Base-by-base conservation (phyloP, 169 alveolate species). In the Plasmodium berghei region DNA sequence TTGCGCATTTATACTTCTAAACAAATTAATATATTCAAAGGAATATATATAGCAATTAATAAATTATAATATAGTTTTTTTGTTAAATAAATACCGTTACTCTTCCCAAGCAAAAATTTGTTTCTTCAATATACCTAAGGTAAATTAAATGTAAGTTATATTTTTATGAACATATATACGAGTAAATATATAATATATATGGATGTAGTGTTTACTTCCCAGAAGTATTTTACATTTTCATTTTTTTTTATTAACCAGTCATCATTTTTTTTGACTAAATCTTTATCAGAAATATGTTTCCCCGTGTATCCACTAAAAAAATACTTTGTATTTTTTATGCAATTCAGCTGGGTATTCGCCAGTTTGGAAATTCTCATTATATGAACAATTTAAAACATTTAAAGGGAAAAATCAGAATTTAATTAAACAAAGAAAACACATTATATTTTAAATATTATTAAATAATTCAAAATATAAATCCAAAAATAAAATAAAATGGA, bases 101-200 rank as follows among this genome's bases (percentile, higher is more conserved):
- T 87, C 96, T 95, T 26, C 98, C 98, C 28, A 96, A 92, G 88
- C 98, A 96, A 92, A 96, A 96, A 91, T 96, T 96, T 59, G 98
- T 96, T 92, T 96, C 98, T 89, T 96, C 98, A 55, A 96, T 96
- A 56, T 71, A 86, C 91, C 91, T 86, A 62, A 59, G 61, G 28
- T 3, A 48, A 4, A 48, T 5, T 18, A 24, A 62, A 22, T 46
- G n/a, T 16, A 20, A 74, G 70, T 64, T 22, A 42, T 26, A 2
- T 54, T 22, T 55, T 5, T 48, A 75, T 49, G 40, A 24, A 63
- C 28, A 67, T 5, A 75, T 14, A 34, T 63, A 62, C 64, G 28
- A 45, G n/a, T 61, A 22, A 18, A 26, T 10, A 45, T 74, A 34
- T 42, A 5, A 46, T 9, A 46, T 62, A 73, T 73, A 16, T 45